Evolutionary conservation across 2,329 filamentous ascomycete genomes (phyloP), one percentile per base, ranked within the genome.

Genomic region (Monosporascus cannonballus): DNA sequence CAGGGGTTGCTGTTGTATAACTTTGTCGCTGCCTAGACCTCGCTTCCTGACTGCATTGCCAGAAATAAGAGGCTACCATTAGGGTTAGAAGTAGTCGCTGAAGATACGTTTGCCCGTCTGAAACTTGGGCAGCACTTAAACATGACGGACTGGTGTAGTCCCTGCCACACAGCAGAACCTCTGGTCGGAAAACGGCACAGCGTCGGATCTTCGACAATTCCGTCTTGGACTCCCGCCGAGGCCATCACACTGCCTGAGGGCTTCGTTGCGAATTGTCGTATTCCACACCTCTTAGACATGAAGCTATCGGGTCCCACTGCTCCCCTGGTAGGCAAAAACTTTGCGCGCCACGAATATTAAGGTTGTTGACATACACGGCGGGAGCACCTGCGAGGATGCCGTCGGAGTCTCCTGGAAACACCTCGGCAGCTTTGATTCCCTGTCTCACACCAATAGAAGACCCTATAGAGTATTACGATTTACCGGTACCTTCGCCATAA

Each of bases 391-490:
- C 79, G 1, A 83, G 65, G 22, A 83, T 73, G 20, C 80, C 80
- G 49, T 85, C 79, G 49, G 82, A 84, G 54, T 83, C 79, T 0
- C 76, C 68, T 0, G 82, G 79, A 54, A 75, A 83, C 15, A 67
- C 61, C 57, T 84, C 74, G 0, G 78, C 74, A 6, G 75, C 73
- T 50, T 78, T 78, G 36, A 81, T 67, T 3, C 79, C 82, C 67
- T 85, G 79, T 0, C 81, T 71, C 1, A 83, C 81, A 6, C 83
- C 83, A 0, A 79, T 76, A 0, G 79, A 84, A 60, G 82, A 85
- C 7, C 82, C 82, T 2, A 76, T 61, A 55, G 77, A 84, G 64
- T 3, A 22, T 22, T 84, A 85, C 1, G 73, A 75, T 50, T 74
- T 76, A 0, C 66, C 63, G 0, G 70, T 62, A 0, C 27, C 4